Evolutionary conservation across 2,329 filamentous ascomycete genomes (phyloP).

Genomic region (Fusarium mundagurra): DNA sequence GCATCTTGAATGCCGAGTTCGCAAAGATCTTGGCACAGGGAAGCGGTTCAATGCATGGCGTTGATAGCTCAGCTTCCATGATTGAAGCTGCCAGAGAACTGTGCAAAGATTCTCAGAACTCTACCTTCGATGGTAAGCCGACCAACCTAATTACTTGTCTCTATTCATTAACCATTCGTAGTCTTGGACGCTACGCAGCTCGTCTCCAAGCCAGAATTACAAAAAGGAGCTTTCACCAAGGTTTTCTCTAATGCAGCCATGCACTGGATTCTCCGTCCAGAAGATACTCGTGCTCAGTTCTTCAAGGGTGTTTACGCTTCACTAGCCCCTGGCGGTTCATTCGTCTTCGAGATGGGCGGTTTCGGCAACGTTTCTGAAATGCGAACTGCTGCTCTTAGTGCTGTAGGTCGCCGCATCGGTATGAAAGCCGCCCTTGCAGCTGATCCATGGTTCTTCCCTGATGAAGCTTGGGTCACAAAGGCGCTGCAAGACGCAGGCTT

Average conservation of each 20-base stretch:
- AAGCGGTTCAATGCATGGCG: slow-evolving; percentile 61
- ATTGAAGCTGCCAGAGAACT: slow-evolving; percentile 61
- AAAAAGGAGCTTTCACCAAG: slow-evolving; percentile 58
- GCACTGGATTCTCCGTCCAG: slow-evolving; percentile 70
- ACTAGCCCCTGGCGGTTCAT: slow-evolving; percentile 64
- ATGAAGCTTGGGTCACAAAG: slow-evolving; percentile 66
- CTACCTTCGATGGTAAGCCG: slow-evolving; percentile 57
- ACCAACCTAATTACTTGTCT: too few species aligned
- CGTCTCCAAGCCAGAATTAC: slow-evolving; percentile 46
- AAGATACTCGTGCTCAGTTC: slow-evolving; percentile 57
- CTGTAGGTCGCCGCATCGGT: slow-evolving; percentile 61
- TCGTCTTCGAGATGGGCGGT: slow-evolving; percentile 78
- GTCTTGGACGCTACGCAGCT: slow-evolving; percentile 59
- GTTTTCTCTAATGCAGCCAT: slow-evolving; percentile 74
- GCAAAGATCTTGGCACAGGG: slow-evolving; percentile 57
- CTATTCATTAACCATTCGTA: slow-evolving; percentile 37
- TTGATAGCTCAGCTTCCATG: slow-evolving; percentile 69
- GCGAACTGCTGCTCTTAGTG: slow-evolving; percentile 64
- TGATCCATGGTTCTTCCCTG: slow-evolving; percentile 78
- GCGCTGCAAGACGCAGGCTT: slow-evolving; percentile 58
- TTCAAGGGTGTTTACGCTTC: slow-evolving; percentile 62
- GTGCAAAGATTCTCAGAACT: slow-evolving; percentile 50
- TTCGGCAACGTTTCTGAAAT: slow-evolving; percentile 75
- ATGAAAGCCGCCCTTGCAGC: slow-evolving; percentile 58
- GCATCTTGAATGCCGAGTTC: slow-evolving; percentile 66